Base-by-base conservation (phyloP, 148 eudicot species). In the Fallopia convolvulus region DNA sequence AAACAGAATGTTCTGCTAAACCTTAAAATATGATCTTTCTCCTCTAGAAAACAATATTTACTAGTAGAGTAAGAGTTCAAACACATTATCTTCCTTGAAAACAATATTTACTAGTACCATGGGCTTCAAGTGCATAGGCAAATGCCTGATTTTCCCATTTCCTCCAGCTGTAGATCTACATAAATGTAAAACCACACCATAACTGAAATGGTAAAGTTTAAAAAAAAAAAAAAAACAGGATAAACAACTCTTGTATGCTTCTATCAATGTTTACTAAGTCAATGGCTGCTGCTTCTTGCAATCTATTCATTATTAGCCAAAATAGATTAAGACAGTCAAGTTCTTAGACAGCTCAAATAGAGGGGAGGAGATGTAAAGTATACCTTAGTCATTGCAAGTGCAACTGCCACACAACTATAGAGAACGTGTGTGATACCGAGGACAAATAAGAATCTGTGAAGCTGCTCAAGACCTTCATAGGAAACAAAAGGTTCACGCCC, bases 401-500 rank as follows among this genome's bases (percentile, higher is more conserved):
- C 99, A 73, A 96, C 99, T 0, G 90, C 84, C 47, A 91, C 46
- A 76, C 90, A 93, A 78, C 99, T 93, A 79, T 96, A 96, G 8
- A 96, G 78, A 79, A 96, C 98, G 82, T 93, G 97, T 72, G 98
- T 93, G 70, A 93, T 90, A 33, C 98, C 99, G 56, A 96, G 98
- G 81, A 96, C 98, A 85, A 96, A 96, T 86, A 96, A 86, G 84
- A 96, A 96, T 8, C 97, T 90, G 53, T 93, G 92, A 81, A 96
- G 99, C 85, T 96, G 99, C 80, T 93, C 99, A 63, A 96, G 94
- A 53, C 98, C 99, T 90, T 96, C 97, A 65, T 84, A 83, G 13
- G 99, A 96, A 75, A 96, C 98, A 77, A 93, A 96, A 71, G 99
- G 99, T 82, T 96, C 98, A 20, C 86, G 94, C 18, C 97, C 99